These are phyloP conservation scores for Pythium phragmitis DNA, from an alignment of 352 stramenopile genomes.

Conservation along the genomic window DNA sequence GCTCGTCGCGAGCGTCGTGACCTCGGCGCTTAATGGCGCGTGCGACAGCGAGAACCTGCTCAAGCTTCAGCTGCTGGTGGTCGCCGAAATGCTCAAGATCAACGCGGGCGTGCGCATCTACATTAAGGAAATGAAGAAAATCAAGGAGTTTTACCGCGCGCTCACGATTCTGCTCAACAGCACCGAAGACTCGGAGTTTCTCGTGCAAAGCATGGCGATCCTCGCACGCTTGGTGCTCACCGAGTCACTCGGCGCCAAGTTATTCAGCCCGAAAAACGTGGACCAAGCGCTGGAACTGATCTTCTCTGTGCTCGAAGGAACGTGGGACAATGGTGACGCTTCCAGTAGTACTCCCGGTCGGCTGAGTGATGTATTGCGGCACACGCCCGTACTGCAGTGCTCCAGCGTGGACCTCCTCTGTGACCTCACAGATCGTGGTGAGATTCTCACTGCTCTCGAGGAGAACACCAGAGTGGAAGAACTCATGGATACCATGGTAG, in stretches of 20 bases:
- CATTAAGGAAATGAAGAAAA: conserved; percentile 70
- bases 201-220: conserved; percentile 80
- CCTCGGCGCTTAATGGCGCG: conserved; percentile 38
- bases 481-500: conserved; percentile 52
- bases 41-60: conserved; percentile 51
- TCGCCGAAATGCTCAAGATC: conserved; percentile 63
- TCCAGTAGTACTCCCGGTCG: conserved; percentile 19
- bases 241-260: conserved; percentile 72
- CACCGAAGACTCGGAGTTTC: conserved; percentile 67
- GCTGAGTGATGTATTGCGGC: conserved; percentile 22
- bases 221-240: conserved; percentile 68
- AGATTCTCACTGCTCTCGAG: conserved; percentile 57
- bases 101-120: conserved; percentile 79
- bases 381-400: conserved; percentile 43
- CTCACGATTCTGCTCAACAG: conserved; percentile 82
- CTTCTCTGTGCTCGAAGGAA: conserved; percentile 68
- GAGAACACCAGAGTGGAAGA: conserved; percentile 46
- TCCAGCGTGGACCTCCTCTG: conserved; percentile 69
- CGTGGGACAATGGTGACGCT: conserved; percentile 39
- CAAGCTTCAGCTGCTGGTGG: conserved; percentile 65
- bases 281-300: conserved; percentile 69
- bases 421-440: conserved; percentile 54
- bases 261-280: conserved; percentile 84
- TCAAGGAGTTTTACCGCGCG: conserved; percentile 81
- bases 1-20: conserved; percentile 49